phyloP scores from a whole-genome alignment of 2,329 filamentous ascomycete genomes.

The Emydomyces testavorans region DNA sequence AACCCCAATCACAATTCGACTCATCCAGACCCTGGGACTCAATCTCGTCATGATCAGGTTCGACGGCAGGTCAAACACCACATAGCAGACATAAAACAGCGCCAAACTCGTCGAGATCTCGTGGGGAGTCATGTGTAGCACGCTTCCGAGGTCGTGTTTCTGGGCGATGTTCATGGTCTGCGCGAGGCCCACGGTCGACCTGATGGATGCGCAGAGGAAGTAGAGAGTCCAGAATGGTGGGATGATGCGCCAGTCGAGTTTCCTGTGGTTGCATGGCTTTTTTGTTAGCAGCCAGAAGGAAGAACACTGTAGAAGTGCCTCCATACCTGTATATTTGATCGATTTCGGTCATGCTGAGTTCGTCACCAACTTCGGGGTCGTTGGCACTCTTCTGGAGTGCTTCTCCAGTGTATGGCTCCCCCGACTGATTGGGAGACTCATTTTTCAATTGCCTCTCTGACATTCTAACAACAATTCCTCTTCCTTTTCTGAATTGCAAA shows the following conservation, averaged over 20 bases:
- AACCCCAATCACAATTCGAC: conserved; percentile 76
- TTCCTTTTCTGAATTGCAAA: neutral
- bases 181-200: conserved; percentile 84
- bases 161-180: conserved; percentile 75
- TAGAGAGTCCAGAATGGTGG: conserved; percentile 82
- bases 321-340: conserved; percentile 33
- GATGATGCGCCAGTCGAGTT: conserved; percentile 48
- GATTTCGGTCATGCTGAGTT: conserved; percentile 26
- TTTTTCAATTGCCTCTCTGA: neutral
- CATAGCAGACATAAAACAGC: conserved; percentile 85
- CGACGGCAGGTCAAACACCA: conserved; percentile 77
- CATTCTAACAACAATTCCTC: neutral
- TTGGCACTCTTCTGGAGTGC: neutral
- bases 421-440: neutral
- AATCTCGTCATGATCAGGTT: conserved; percentile 80
- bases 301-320: neutral
- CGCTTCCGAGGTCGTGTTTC: conserved; percentile 62
- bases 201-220: conserved; percentile 83
- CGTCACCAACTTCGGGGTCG: conserved; percentile 12
- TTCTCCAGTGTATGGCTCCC: neutral
- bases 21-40: conserved; percentile 83
- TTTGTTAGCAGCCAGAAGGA: neutral
- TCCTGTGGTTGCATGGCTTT: conserved; percentile 27
- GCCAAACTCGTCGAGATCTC: conserved; percentile 76
- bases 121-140: conserved; percentile 57